Evolutionary conservation across 2,329 filamentous ascomycete species (phyloP).

Genomic region (Chaetomium olivaceum): DNA sequence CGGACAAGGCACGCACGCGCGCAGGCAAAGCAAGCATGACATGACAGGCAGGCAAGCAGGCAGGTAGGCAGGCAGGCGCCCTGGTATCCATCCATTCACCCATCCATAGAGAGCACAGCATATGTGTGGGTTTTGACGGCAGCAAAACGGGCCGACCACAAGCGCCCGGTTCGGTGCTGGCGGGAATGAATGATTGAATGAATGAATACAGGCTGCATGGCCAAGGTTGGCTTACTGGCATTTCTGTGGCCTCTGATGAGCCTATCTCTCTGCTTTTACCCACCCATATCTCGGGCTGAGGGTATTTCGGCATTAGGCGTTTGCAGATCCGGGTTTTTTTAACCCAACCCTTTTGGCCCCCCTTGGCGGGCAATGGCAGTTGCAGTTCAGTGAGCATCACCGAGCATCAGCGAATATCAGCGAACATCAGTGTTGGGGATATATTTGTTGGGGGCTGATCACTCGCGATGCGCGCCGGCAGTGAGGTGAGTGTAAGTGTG

Average conservation of each 20-base stretch:
- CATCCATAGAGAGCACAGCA: neutral
- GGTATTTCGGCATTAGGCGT: conserved; percentile 25
- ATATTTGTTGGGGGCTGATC: neutral
- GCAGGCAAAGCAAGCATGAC: neutral
- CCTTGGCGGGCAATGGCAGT: conserved; percentile 8
- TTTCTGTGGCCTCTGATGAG: neutral
- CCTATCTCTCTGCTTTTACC: neutral
- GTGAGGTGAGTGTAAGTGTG: neutral
- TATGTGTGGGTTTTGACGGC: neutral
- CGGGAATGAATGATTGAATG: conserved; percentile 9
- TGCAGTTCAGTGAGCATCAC: no score
- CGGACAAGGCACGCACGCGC: neutral
- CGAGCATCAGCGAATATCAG: no score
- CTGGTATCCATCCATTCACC: neutral
- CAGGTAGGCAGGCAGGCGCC: neutral
- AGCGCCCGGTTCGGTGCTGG: conserved; percentile 3
- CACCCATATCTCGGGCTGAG: conserved; percentile 2
- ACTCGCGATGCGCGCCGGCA: neutral
- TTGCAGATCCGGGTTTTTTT: conserved; percentile 30
- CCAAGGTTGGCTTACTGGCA: conserved; percentile 7
- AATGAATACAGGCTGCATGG: conserved; percentile 10
- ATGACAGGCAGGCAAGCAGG: neutral
- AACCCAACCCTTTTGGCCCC: conserved; percentile 12
- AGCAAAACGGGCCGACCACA: neutral
- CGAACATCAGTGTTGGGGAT: neutral